Conservation (phyloP, 768 basidiomycete species). For the Leccinum incarnatum region DNA sequence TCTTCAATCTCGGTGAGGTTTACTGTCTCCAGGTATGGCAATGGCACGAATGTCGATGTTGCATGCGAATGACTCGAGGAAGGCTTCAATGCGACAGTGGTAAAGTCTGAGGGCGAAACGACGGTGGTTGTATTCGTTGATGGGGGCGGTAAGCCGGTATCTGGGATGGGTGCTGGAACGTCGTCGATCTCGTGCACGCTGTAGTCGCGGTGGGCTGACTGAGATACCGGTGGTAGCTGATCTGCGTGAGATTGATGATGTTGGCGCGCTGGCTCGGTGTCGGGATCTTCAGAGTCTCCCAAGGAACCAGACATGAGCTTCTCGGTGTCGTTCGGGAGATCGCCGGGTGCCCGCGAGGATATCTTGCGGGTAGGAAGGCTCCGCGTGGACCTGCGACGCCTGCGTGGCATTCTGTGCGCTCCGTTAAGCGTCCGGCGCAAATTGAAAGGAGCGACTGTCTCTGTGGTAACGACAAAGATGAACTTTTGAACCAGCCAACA, state of each 20-base stretch:
- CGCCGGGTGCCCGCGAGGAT: slow-evolving; percentile 6
- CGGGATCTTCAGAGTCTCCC: neutral
- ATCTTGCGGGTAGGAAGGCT: slow-evolving; percentile 8
- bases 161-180: slow-evolving; percentile 30
- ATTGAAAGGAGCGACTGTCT: slow-evolving; percentile 19
- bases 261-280: neutral
- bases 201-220: slow-evolving; percentile 22
- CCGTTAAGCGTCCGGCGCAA: slow-evolving; percentile 27
- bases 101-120: slow-evolving; percentile 4
- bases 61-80: slow-evolving; percentile 9
- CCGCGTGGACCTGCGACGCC: slow-evolving; percentile 11
- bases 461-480: slow-evolving; percentile 12
- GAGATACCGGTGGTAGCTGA: slow-evolving; percentile 11
- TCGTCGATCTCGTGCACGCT: slow-evolving; percentile 28
- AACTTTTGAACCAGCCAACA: slow-evolving; percentile 15
- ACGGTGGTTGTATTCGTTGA: slow-evolving; percentile 11
- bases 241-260: slow-evolving; percentile 8
- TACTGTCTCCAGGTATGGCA: slow-evolving; percentile 26
- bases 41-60: slow-evolving; percentile 25
- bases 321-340: slow-evolving; percentile 24
- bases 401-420: slow-evolving; percentile 16
- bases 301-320: slow-evolving; percentile 10
- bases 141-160: slow-evolving; percentile 31
- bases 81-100: slow-evolving; percentile 22
- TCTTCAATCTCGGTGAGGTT: slow-evolving; percentile 25